These are phyloP conservation scores for Calophaca sinica DNA, from an alignment of 306 rosid species.

Conservation along the genomic window DNA sequence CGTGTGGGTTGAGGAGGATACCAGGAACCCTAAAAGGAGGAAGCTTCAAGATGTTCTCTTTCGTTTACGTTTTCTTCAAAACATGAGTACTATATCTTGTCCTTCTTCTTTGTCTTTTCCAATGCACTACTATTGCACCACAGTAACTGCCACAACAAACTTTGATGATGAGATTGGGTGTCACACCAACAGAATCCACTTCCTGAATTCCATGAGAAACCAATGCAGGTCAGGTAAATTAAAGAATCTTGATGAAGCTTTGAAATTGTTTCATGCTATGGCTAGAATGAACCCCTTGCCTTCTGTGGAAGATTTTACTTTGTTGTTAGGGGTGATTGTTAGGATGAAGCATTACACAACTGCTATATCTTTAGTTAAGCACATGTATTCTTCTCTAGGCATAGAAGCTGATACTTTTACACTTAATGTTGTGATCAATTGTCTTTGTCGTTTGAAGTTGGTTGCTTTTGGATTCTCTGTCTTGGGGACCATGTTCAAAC, in stretches of 20 bases:
- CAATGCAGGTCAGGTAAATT: conserved; percentile 42
- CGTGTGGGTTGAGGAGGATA: not conserved
- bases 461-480: conserved; percentile 49
- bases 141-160: not conserved
- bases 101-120: conserved; percentile 19
- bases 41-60: not conserved
- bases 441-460: conserved; percentile 44
- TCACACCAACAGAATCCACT: conserved; percentile 24
- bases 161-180: not conserved
- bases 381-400: conserved; percentile 38
- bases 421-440: conserved; percentile 48
- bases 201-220: conserved; percentile 43
- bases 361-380: conserved; percentile 45
- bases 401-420: conserved; percentile 40
- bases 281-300: conserved; percentile 51
- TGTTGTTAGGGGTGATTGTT: conserved; percentile 43
- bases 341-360: conserved; percentile 46
- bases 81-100: not conserved
- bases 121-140: not conserved
- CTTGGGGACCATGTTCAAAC: conserved; percentile 46
- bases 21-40: not conserved
- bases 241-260: conserved; percentile 29
- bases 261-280: conserved; percentile 44
- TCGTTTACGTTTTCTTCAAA: not conserved
- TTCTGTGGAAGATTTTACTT: conserved; percentile 46